Evolutionary conservation across 306 rosid genomes (phyloP).

Genomic region (Quercus wislizeni): DNA sequence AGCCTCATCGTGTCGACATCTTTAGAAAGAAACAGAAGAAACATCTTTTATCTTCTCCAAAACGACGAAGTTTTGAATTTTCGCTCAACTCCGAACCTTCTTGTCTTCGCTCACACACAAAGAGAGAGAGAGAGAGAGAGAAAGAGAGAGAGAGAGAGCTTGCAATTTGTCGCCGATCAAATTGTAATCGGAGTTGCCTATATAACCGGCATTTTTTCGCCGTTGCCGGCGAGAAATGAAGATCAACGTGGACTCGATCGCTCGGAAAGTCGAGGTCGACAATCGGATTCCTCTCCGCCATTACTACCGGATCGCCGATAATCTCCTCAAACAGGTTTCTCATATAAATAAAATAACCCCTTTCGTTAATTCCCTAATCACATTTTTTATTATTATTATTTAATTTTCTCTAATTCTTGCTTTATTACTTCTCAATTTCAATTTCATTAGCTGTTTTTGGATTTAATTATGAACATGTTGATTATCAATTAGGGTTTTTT

Average conservation of each 20-base stretch:
- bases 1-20: conserved; percentile 41
- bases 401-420: neutral
- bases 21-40: too few species aligned
- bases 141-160: neutral
- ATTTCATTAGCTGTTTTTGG: neutral
- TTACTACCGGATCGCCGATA: conserved; percentile 91
- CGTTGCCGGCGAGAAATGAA: conserved; percentile 45
- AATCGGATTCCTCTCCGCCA: conserved; percentile 74
- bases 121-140: neutral
- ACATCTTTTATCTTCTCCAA: neutral
- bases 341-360: neutral
- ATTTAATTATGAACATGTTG: neutral
- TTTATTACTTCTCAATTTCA: neutral
- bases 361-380: neutral
- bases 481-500: conserved; percentile 35
- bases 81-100: too few species aligned
- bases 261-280: conserved; percentile 78
- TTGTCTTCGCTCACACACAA: too few species aligned
- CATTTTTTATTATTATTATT: too few species aligned
- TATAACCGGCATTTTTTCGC: conserved; percentile 23
- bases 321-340: conserved; percentile 83
- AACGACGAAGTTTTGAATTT: conserved; percentile 31
- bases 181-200: conserved; percentile 4
- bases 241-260: conserved; percentile 61
- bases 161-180: neutral